Conservation (phyloP, 352 stramenopile species). For the Phytophthora foliorum region DNA sequence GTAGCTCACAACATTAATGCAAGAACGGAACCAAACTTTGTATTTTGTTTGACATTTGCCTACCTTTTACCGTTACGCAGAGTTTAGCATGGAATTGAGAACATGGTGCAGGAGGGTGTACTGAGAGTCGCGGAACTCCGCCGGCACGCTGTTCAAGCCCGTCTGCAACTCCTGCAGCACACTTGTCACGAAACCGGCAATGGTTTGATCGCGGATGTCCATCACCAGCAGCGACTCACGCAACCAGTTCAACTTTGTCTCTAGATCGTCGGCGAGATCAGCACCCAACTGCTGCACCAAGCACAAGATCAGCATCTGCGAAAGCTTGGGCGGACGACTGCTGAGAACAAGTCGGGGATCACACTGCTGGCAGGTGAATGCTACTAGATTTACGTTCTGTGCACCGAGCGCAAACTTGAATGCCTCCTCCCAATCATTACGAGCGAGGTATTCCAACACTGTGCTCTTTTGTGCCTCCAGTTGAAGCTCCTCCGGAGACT, state of each 20-base stretch:
- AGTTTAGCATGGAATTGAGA: constrained; percentile 88
- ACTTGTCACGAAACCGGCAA: constrained; percentile 79
- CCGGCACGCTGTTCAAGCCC: constrained; percentile 67
- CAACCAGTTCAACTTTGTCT: constrained; percentile 82
- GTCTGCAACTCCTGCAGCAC: constrained; percentile 83
- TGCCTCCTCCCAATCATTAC: constrained; percentile 77
- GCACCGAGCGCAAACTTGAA: constrained; percentile 86
- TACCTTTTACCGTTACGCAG: constrained; percentile 48
- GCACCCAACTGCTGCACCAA: constrained; percentile 86
- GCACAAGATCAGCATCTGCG: constrained; percentile 88
- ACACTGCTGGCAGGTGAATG: constrained; percentile 75
- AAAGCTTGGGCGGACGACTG: constrained; percentile 74
- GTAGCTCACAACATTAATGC: background rate
- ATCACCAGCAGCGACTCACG: constrained; percentile 87
- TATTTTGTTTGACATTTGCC: constrained; percentile 33
- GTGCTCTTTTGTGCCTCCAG: constrained; percentile 70
- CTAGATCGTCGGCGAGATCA: constrained; percentile 69
- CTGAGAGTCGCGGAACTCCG: constrained; percentile 77
- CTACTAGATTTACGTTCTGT: constrained; percentile 79
- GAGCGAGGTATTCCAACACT: constrained; percentile 57
- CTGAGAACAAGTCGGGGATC: constrained; percentile 73
- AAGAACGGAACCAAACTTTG: constrained; percentile 21
- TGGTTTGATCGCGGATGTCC: constrained; percentile 76
- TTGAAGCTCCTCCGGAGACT: constrained; percentile 60
- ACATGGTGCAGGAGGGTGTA: constrained; percentile 88